phyloP scores from a whole-genome alignment of 2,329 filamentous ascomycete genomes.

The Stagonosporopsis cucurbitacearum region DNA sequence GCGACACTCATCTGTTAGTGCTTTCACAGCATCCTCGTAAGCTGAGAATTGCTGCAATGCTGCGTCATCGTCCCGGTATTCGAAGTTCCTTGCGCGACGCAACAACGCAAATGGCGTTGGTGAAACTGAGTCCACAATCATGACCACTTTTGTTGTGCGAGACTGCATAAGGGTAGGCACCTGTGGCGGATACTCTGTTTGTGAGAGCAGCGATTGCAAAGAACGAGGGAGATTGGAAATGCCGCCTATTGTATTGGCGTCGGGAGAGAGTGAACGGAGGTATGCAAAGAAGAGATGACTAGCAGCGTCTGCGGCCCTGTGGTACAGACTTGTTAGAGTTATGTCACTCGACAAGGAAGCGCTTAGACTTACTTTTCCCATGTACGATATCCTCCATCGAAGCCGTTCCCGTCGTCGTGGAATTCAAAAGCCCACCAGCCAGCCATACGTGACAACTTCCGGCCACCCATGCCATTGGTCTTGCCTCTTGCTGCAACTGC shows the following conservation, averaged over 20 bases:
- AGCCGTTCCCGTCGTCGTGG: slow-evolving; percentile 83
- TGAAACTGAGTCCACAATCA: slow-evolving; percentile 95
- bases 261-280: slow-evolving; percentile 86
- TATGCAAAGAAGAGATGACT: slow-evolving; percentile 99
- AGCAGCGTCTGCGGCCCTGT: slow-evolving; percentile 88
- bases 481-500: slow-evolving; percentile 93
- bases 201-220: slow-evolving; percentile 85
- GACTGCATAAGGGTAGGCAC: slow-evolving; percentile 77
- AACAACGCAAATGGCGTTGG: slow-evolving; percentile 92
- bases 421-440: slow-evolving; percentile 99
- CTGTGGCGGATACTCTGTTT: slow-evolving; percentile 92
- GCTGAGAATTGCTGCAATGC: slow-evolving; percentile 86
- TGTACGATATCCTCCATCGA: slow-evolving; percentile 89
- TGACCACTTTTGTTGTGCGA: slow-evolving; percentile 85
- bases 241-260: slow-evolving; percentile 71
- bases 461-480: slow-evolving; percentile 87
- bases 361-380: slow-evolving; percentile 73
- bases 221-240: slow-evolving; percentile 90
- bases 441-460: slow-evolving; percentile 92
- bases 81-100: slow-evolving; percentile 90
- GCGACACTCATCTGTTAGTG: slow-evolving; percentile 90
- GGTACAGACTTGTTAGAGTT: slow-evolving; percentile 39
- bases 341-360: neutral
- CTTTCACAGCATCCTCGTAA: slow-evolving; percentile 86
- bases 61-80: slow-evolving; percentile 87